phyloP scores from a whole-genome alignment of 352 stramenopile species.

The Phytopythium cucurbitacearum region DNA sequence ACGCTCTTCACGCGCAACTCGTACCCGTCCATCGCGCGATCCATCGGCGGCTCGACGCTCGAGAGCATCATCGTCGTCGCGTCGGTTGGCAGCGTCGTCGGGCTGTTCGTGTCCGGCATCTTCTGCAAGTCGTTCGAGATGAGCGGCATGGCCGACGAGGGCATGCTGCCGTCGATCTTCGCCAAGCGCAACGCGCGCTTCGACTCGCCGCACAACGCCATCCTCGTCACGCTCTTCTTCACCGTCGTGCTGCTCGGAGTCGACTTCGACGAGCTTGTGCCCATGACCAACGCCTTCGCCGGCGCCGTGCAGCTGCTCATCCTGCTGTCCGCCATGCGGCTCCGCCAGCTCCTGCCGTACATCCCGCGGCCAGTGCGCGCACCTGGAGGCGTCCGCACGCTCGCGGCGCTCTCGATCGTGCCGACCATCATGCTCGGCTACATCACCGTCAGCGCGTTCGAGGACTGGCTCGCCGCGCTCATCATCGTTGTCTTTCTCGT shows the following conservation, averaged over 20 bases:
- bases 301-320: slow-evolving; percentile 82
- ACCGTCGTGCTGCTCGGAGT: slow-evolving; percentile 30
- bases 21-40: slow-evolving; percentile 79
- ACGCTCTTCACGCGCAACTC: slow-evolving; percentile 85
- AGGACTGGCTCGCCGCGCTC: slow-evolving; percentile 15
- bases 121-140: slow-evolving; percentile 88
- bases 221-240: slow-evolving; percentile 28
- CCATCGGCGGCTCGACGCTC: slow-evolving; percentile 81
- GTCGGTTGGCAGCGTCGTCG: slow-evolving; percentile 79
- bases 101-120: slow-evolving; percentile 89
- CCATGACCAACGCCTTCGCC: slow-evolving; percentile 90
- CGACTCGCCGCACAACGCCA: slow-evolving; percentile 38
- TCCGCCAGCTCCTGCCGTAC: slow-evolving; percentile 63
- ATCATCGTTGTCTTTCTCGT: slow-evolving; percentile 37
- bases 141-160: slow-evolving; percentile 63
- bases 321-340: slow-evolving; percentile 83
- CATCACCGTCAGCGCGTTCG: slow-evolving; percentile 28
- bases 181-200: slow-evolving; percentile 39
- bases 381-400: slow-evolving; percentile 18
- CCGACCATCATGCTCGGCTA: slow-evolving; percentile 21
- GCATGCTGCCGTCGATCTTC: slow-evolving; percentile 76
- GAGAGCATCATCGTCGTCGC: slow-evolving; percentile 76
- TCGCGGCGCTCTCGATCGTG: slow-evolving; percentile 17
- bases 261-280: slow-evolving; percentile 62
- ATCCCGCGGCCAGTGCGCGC: slow-evolving; percentile 52